Evolutionary conservation across 2,329 filamentous ascomycete species (phyloP), one percentile per base, ranked within the genome.

Genomic region (Exophiala phaeomuriformis): DNA sequence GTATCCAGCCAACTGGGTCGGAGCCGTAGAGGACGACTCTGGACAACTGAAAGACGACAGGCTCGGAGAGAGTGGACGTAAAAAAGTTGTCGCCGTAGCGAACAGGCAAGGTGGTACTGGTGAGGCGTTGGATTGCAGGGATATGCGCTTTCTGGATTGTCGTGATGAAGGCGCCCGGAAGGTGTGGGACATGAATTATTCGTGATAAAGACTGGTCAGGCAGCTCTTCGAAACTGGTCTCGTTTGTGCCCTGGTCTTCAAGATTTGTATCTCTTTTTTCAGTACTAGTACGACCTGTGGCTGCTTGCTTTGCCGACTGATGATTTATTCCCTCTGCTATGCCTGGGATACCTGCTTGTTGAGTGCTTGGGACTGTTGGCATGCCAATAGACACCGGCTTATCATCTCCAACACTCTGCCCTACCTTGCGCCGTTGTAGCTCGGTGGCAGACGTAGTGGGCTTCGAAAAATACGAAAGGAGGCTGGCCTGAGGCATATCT

Each of bases 21-120:
- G 63, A 60, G 63, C 77, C 74, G 71, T 81, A 83, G 44, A 81
- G 63, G 2, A 80, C 81, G 41, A 82, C 73, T n/a, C 81, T 73
- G 5, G 81, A 81, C 50, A 84, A 66, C 53, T 75, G 72, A 39
- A 74, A 70, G 50, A 73, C 69, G 42, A 77, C 65, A 2, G 75
- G 71, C 52, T 83, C 79, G 2, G 75, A 73, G 64, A 83, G 72
- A 39, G 76, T 81, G 55, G 81, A 78, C 19, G 74, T 75, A 70
- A 81, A 85, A 72, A 84, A 84, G 12, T 72, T 74, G 44, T 77
- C 74, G 2, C 79, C 76, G 63, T 85, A 85, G 49, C 78, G 74
- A 52, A 84, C 78, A 4, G 81, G 82, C 1, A 85, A 72, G 1
- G 82, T 73, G 3, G 82, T 68, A 50, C 74, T 71, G 47, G 78